Evolutionary conservation across 257 asterid genomes (phyloP), one percentile per base, ranked within the genome.

Genomic region (Ajuga chamaepitys): DNA sequence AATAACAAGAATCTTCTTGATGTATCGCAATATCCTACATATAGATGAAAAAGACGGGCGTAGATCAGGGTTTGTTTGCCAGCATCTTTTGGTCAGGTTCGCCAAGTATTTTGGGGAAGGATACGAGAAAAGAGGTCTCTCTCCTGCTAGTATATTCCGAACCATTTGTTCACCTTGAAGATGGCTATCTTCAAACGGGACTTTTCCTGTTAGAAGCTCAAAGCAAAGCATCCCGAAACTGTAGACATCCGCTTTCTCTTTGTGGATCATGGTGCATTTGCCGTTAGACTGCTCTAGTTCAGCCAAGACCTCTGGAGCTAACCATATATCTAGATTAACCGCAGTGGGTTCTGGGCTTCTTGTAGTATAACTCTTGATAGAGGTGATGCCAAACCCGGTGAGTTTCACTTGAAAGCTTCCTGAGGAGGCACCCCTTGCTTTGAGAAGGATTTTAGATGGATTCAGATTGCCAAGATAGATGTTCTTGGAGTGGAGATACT

Each of bases 141-240:
- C 95, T 30, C 98, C 98, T 8, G 91, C 93, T 73, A 79, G 70
- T 24, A 91, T 80, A 56, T 86, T 86, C 62, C 94, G 69, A n/a
- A 50, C 83, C 81, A 85, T 83, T 71, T 80, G 85, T 12, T 86
- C 96, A 37, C 96, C 98, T 76, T 86, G 91, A 3, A 86, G 82
- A 54, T 82, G 91, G 48, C 87, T 74, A 32, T 88, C 98, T 50
- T 79, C 89, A 16, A 85, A 83, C 0, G 96, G 96, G 68, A 87
- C 81, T 75, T 91, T 91, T 47, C 95, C 96, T 0, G 93, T 88
- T 45, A 91, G 59, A 71, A 91, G 84, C 28, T 86, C 87, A 62
- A 86, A 91, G 75, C 96, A 91, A 21, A 88, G 82, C 98, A 91
- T 91, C 18, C 89, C 94, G 26, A 85, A 91, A 64, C 98, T 91